Evolutionary conservation across 345 rosid species (phyloP).

Genomic region (Pugionium cornutum): DNA sequence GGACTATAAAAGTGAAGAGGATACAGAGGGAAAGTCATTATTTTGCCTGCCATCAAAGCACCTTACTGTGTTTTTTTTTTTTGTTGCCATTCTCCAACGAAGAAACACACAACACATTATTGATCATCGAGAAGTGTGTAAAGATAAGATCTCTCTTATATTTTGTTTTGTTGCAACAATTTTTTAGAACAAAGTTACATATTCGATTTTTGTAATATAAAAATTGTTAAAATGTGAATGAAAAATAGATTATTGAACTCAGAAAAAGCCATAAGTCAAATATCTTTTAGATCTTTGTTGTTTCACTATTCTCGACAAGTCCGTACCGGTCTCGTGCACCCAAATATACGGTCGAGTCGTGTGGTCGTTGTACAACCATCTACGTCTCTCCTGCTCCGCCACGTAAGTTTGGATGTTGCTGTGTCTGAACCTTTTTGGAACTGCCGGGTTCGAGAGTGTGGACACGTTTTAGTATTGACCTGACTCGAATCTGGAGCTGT

Average conservation of each 20-base stretch:
- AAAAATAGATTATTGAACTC: no score
- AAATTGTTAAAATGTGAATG: no score
- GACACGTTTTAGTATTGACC: conserved; percentile 76
- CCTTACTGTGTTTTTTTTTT: no score
- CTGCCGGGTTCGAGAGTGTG: conserved; percentile 79
- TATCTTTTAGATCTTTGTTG: conserved; percentile 44
- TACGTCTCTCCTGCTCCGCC: conserved; percentile 49
- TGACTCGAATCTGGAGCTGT: conserved; percentile 79
- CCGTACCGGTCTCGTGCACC: conserved; percentile 73
- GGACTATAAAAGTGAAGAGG: background rate
- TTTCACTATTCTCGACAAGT: conserved; percentile 78
- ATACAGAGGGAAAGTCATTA: no score
- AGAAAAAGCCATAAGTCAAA: no score
- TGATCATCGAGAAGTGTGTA: conserved; percentile 34
- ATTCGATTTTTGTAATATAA: no score
- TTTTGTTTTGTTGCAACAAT: background rate
- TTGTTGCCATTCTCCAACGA: no score
- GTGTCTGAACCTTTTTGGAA: conserved; percentile 69
- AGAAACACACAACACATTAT: conserved; percentile 14
- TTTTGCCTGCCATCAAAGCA: background rate
- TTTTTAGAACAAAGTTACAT: no score
- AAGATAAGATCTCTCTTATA: conserved; percentile 26
- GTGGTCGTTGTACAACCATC: conserved; percentile 69
- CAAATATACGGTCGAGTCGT: conserved; percentile 82
- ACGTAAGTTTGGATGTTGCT: conserved; percentile 70